Conservation (phyloP, 129 eudicot genomes). For the Flaveria robusta region DNA sequence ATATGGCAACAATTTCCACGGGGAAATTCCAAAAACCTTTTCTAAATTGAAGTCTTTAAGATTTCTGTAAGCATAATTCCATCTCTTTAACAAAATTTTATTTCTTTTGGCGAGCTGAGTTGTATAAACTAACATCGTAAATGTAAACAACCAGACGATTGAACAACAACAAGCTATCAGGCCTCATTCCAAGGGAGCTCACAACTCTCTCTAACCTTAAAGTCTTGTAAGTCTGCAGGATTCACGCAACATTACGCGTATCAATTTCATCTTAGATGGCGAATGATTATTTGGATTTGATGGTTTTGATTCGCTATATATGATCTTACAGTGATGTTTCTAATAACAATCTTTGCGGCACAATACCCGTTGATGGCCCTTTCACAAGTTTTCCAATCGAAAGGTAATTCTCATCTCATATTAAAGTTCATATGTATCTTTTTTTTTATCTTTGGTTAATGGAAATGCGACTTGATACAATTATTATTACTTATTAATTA, state of each 20-base stretch:
- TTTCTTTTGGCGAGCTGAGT: not conserved
- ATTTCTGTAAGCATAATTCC: constrained; percentile 58
- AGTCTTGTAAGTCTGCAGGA: constrained; percentile 64
- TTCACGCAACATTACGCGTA: not conserved
- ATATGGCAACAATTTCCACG: constrained; percentile 68
- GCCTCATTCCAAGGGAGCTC: constrained; percentile 86
- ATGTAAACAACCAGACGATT: constrained; percentile 55
- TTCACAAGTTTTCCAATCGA: constrained; percentile 60
- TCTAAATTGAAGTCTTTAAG: constrained; percentile 69
- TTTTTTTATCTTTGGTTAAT: not conserved
- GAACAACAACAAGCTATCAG: constrained; percentile 72
- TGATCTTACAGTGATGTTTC: constrained; percentile 71
- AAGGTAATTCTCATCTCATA: constrained; percentile 38
- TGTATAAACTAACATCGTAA: constrained; percentile 2
- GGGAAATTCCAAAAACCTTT: constrained; percentile 69
- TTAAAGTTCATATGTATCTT: not conserved
- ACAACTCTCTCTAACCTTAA: constrained; percentile 66
- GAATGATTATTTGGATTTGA: constrained; percentile 5
- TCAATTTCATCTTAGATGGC: not conserved
- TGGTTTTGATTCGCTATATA: not conserved
- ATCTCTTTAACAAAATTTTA: not conserved
- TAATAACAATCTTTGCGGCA: constrained; percentile 76
- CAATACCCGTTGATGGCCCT: constrained; percentile 90
- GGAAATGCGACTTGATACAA: not conserved
- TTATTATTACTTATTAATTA: no score